Base-by-base conservation (phyloP, 1,284 basidiomycete genomes). In the Ustilago loliicola region DNA sequence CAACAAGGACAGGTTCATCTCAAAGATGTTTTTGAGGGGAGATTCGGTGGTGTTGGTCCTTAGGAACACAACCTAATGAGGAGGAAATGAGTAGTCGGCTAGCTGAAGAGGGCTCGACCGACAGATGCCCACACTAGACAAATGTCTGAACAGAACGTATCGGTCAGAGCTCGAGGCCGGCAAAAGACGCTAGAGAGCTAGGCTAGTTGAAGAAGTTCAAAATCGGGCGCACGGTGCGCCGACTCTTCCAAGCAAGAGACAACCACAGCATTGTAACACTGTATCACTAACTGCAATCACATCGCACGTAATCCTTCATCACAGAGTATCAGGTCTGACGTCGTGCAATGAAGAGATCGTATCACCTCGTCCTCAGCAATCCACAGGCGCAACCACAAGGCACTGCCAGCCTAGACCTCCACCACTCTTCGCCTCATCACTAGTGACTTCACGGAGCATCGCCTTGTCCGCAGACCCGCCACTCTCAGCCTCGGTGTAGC, bases 1-100 rank as follows among this genome's bases (percentile, higher is more conserved):
- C 72, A 98, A 99, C 90, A 86, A 86, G 66, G 85, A 99, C 88
- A 91, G 97, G 50, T 99, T 99, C 89, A 97, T 99, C 87, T 97
- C 95, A 88, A 99, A 96, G 88, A 97, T 98, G 92, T 95, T 94
- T 87, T 71, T 86, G 27, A 71, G 85, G 7, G 85, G 85, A 40
- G 85, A 86, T 64, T 85, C 84, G 25, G 85, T 86, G n/a, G 84
- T 85, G 17, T 73, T 86, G n/a, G 71, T 79, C 7, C 66, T 79
- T 17, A 42, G 77, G 27, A 79, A 79, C 53, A 76, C 77, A 9
- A 68, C 77, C 8, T 79, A 51, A 52, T 17, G n/a, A 27, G 10
- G 21, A 54, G 10, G 30, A n/a, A n/a, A n/a, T n/a, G 32, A 36
- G n/a, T 10, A 36, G 52, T n/a, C n/a, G n/a, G n/a, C n/a, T n/a